These are phyloP conservation scores for Colletotrichum chlorophyti DNA, from an alignment of 2,329 filamentous ascomycete genomes.

Conservation along the genomic window DNA sequence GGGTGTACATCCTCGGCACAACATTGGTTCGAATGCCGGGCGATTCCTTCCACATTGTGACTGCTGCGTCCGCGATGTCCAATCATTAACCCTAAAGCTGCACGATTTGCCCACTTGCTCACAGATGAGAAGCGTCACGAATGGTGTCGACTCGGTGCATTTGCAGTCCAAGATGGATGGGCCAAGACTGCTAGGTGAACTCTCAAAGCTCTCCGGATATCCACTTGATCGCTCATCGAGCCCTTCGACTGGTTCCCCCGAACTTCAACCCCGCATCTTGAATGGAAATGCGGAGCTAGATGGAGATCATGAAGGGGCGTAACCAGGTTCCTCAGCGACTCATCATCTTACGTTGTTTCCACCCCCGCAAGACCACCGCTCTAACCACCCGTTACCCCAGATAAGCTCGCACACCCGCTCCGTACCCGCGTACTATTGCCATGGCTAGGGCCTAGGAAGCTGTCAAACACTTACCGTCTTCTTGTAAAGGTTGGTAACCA, in stretches of 20 bases:
- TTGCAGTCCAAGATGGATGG: not conserved
- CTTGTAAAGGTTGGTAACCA: not conserved
- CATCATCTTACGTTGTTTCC: not conserved
- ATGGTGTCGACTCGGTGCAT: not conserved
- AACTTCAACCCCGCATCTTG: slow-evolving; percentile 21
- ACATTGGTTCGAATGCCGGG: slow-evolving; percentile 21
- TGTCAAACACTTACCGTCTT: not conserved
- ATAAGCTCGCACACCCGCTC: not conserved
- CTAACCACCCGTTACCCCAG: slow-evolving; percentile 18
- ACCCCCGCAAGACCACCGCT: slow-evolving; percentile 24
- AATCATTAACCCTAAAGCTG: not conserved
- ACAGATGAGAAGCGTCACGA: not conserved
- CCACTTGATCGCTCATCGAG: too few species aligned
- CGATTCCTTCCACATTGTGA: not conserved
- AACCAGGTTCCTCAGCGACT: slow-evolving; percentile 5
- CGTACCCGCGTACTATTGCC: not conserved
- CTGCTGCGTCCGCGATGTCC: not conserved
- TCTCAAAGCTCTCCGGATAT: slow-evolving; percentile 3
- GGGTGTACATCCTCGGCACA: slow-evolving; percentile 18
- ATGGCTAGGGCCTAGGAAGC: not conserved
- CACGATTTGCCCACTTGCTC: not conserved
- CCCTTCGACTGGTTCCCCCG: slow-evolving; percentile 14
- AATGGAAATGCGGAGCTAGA: too few species aligned
- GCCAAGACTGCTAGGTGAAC: slow-evolving; percentile 9
- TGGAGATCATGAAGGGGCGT: too few species aligned